Conservation (phyloP, 495 filamentous ascomycete genomes). For the Bacidia gigantensis region DNA sequence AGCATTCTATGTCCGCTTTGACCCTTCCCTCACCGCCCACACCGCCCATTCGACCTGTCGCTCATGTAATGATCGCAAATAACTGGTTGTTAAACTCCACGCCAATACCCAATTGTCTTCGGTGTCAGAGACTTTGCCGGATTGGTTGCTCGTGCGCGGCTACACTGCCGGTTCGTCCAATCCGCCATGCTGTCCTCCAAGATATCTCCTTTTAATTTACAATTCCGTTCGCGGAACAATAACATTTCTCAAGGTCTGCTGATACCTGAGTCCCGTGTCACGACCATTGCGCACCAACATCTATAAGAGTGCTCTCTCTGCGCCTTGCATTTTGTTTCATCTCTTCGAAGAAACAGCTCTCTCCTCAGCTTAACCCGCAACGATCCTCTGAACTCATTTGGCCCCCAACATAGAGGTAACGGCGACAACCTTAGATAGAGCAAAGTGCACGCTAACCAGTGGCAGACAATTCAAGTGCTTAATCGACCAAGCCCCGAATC, state of each 20-base stretch:
- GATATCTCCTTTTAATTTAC: not conserved
- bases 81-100: constrained; percentile 16
- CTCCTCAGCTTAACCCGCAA: not conserved
- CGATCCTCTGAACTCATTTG: not conserved
- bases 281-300: not conserved
- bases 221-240: not conserved
- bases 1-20: constrained; percentile 16
- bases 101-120: constrained; percentile 13
- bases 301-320: not conserved
- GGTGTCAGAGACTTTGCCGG: constrained; percentile 9
- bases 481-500: not conserved
- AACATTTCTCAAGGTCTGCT: not conserved
- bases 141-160: constrained; percentile 16
- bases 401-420: not conserved
- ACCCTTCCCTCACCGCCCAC: constrained; percentile 13
- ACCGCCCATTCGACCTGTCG: constrained; percentile 4
- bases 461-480: too few relatives aligned
- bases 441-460: not conserved
- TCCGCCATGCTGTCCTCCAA: constrained; percentile 9
- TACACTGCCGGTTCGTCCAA: constrained; percentile 11
- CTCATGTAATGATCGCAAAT: constrained; percentile 14
- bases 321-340: not conserved
- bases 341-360: not conserved
- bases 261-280: not conserved
- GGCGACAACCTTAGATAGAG: not conserved